phyloP scores from a whole-genome alignment of 768 basidiomycete species.

The Gymnopilus junonius region DNA sequence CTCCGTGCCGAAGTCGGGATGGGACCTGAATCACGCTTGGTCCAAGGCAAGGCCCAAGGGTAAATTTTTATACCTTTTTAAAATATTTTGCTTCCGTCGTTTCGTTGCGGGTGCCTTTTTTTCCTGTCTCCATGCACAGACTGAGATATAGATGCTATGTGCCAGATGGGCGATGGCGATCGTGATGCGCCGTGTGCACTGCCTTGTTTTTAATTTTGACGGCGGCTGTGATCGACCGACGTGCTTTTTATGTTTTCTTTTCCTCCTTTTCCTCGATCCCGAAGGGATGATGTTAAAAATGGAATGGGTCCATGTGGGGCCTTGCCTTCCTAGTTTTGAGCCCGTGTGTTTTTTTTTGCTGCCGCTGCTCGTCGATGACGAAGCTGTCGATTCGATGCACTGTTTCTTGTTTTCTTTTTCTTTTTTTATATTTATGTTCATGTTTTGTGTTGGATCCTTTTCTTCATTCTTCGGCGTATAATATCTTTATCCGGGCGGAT shows the following conservation, averaged over 20 bases:
- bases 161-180: no score
- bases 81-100: slow-evolving; percentile 1
- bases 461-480: neutral
- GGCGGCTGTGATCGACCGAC: neutral
- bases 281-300: neutral
- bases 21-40: neutral
- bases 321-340: neutral
- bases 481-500: neutral
- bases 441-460: slow-evolving; percentile 11
- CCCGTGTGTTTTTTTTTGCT: neutral
- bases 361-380: neutral
- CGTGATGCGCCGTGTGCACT: neutral
- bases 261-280: neutral
- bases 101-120: neutral
- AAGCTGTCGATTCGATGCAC: neutral
- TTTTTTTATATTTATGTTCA: neutral
- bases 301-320: neutral
- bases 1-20: neutral
- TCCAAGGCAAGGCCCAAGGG: no score
- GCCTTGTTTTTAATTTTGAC: no score
- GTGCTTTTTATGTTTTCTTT: neutral
- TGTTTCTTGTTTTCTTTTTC: neutral
- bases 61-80: neutral
- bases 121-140: no score
- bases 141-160: no score